Conservation (phyloP, 768 basidiomycete species). For the Clitopilus passeckerianus region DNA sequence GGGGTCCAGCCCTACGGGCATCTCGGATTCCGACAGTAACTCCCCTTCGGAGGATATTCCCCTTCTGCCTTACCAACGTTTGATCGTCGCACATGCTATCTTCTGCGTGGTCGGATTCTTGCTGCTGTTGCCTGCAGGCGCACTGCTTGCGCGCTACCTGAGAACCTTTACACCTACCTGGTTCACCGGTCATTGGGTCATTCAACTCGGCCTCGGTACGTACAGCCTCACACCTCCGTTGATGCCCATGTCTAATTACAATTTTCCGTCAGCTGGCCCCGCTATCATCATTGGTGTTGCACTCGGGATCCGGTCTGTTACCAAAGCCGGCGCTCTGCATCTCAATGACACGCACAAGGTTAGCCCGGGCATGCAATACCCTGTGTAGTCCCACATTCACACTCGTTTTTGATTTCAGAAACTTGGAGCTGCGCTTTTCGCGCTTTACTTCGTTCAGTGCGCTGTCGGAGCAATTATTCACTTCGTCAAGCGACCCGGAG, state of each 20-base stretch:
- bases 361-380: not conserved
- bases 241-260: conserved; percentile 8
- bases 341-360: conserved; percentile 48
- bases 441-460: conserved; percentile 45
- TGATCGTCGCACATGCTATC: conserved; percentile 52
- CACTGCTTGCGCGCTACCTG: conserved; percentile 47
- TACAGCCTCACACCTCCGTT: not conserved
- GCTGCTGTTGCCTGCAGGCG: conserved; percentile 47
- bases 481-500: conserved; percentile 38
- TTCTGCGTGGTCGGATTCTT: conserved; percentile 47
- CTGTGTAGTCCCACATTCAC: not conserved
- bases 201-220: conserved; percentile 44
- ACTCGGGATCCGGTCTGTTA: conserved; percentile 38
- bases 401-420: conserved; percentile 23
- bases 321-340: conserved; percentile 26
- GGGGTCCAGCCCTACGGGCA: conserved; percentile 12
- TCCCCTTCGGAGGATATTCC: conserved; percentile 25
- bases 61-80: conserved; percentile 39
- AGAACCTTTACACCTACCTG: conserved; percentile 44
- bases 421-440: conserved; percentile 45
- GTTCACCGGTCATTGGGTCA: conserved; percentile 49
- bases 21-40: conserved; percentile 6
- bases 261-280: conserved; percentile 30
- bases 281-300: conserved; percentile 35
- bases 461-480: conserved; percentile 49